Conservation (phyloP, 805 yeast species). For the Diddensiella caesifluorescens region DNA sequence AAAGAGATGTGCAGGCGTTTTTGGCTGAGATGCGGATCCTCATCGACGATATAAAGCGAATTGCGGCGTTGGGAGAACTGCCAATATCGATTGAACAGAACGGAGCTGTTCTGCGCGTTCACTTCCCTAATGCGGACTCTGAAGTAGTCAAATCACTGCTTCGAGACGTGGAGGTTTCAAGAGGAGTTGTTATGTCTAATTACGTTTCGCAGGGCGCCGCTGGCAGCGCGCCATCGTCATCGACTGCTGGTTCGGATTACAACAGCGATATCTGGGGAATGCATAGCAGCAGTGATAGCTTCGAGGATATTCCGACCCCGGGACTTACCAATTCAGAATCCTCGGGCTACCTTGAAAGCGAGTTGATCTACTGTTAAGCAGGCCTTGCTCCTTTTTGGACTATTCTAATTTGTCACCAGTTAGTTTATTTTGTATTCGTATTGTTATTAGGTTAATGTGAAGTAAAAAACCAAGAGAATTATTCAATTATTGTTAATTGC, state of each 20-base stretch:
- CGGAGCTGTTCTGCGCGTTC: slow-evolving; percentile 44
- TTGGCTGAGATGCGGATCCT: slow-evolving; percentile 35
- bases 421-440: too few species aligned
- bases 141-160: slow-evolving; percentile 51
- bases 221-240: slow-evolving; percentile 3
- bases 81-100: slow-evolving; percentile 47
- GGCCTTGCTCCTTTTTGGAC: too few species aligned
- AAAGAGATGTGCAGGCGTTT: slow-evolving; percentile 31
- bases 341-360: slow-evolving; percentile 6
- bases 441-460: too few species aligned
- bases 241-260: neutral
- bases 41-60: slow-evolving; percentile 40
- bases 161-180: slow-evolving; percentile 52
- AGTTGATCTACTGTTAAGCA: too few species aligned
- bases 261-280: slow-evolving; percentile 7
- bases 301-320: slow-evolving; percentile 13
- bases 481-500: too few species aligned
- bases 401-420: too few species aligned
- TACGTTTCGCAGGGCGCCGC: neutral
- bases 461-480: too few species aligned
- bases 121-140: slow-evolving; percentile 67
- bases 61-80: slow-evolving; percentile 56
- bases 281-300: slow-evolving; percentile 5
- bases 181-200: slow-evolving; percentile 44
- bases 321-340: slow-evolving; percentile 13